phyloP scores from a whole-genome alignment of 371 early-diverging fungal species.

The Smittium mucronatum region DNA sequence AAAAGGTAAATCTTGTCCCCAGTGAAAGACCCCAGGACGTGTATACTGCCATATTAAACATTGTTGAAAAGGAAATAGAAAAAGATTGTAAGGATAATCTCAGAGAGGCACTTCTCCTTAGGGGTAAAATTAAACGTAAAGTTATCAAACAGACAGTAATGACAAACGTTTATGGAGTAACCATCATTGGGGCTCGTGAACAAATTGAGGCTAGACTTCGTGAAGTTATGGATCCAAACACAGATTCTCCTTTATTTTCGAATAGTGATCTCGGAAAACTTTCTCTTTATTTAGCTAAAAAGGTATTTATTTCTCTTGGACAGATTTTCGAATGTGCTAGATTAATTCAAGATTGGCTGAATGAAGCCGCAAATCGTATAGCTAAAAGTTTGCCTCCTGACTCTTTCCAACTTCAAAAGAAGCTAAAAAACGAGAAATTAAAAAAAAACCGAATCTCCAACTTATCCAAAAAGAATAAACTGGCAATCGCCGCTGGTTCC shows the following conservation, averaged over 20 bases:
- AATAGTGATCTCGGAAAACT: conserved; percentile 28
- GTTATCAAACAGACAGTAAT: conserved; percentile 98
- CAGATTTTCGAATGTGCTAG: conserved; percentile 84
- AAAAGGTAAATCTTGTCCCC: conserved; percentile 79
- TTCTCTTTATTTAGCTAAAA: conserved; percentile 60
- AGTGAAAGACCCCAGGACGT: conserved; percentile 86
- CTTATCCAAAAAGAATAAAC: conserved; percentile 17
- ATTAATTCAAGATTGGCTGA: conserved; percentile 87
- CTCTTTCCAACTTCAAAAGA: conserved; percentile 33
- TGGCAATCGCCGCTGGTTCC: background rate
- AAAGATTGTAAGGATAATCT: conserved; percentile 47
- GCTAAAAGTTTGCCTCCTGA: conserved; percentile 61
- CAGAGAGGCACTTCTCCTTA: conserved; percentile 39
- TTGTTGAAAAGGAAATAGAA: conserved; percentile 56
- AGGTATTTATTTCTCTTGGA: conserved; percentile 75
- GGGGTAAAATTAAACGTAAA: conserved; percentile 72
- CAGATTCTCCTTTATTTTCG: conserved; percentile 34
- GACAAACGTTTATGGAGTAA: conserved; percentile 98
- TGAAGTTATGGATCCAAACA: conserved; percentile 46
- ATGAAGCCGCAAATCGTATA: conserved; percentile 72
- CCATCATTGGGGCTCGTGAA: conserved; percentile 81
- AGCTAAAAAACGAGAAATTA: conserved; percentile 15
- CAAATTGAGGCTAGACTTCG: conserved; percentile 76
- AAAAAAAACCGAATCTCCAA: conserved; percentile 13
- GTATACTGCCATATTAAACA: conserved; percentile 76